Evolutionary conservation across 805 yeast species (phyloP).

Genomic region (Lipomyces orientalis): DNA sequence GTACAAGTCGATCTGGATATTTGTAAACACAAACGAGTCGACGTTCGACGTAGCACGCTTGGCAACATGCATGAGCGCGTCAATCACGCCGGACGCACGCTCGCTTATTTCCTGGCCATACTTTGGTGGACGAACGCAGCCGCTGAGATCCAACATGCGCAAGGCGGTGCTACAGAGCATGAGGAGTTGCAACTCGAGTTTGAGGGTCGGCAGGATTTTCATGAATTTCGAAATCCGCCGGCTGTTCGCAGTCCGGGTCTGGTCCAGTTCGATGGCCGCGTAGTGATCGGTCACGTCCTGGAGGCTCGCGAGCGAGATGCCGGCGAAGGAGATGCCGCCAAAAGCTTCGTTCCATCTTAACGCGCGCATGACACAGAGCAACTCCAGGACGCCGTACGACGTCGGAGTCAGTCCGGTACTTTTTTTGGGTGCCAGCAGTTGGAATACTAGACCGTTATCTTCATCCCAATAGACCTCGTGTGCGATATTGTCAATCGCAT

Average conservation of each 20-base stretch:
- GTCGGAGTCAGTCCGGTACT: neutral
- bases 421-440: conserved; percentile 29
- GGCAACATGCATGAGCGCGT: conserved; percentile 35
- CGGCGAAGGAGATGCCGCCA: conserved; percentile 37
- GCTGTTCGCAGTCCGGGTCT: conserved; percentile 33
- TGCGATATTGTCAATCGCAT: conserved; percentile 25
- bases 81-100: conserved; percentile 32
- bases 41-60: conserved; percentile 34
- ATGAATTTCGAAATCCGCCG: conserved; percentile 35
- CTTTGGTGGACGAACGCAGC: conserved; percentile 22
- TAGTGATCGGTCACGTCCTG: conserved; percentile 32
- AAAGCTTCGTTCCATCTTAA: conserved; percentile 40
- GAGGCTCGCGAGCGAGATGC: conserved; percentile 26
- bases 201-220: conserved; percentile 28
- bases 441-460: conserved; percentile 34
- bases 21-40: conserved; percentile 36
- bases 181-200: conserved; percentile 34
- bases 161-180: conserved; percentile 35
- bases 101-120: conserved; percentile 11
- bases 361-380: conserved; percentile 37
- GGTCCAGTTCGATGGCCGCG: conserved; percentile 34
- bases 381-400: conserved; percentile 32
- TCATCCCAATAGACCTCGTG: conserved; percentile 31
- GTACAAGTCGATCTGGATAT: conserved; percentile 27
- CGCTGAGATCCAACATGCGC: conserved; percentile 33